Base-by-base conservation (phyloP, 2,329 filamentous ascomycete genomes). In the Fusarium palustre region DNA sequence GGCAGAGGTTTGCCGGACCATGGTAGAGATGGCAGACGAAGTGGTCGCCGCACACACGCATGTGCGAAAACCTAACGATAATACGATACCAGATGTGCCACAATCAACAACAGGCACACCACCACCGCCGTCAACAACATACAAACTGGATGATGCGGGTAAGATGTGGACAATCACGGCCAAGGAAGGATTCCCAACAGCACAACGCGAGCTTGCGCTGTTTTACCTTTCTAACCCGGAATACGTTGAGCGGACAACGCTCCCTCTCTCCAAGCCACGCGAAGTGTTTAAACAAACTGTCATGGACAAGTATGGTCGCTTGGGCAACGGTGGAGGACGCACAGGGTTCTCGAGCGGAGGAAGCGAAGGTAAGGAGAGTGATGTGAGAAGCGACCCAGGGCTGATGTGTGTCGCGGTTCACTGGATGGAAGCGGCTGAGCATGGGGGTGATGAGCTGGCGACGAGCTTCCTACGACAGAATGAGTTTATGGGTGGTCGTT, bases 381-480 rank as follows among this genome's bases (percentile, higher is more conserved):
- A 87, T 62, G 84, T 87, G 36, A 79, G 93, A 70, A 94, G 90
- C 63, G 93, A 97, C 77, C 92, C 93, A 3, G 91, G 91, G 55
- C 89, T 94, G 42, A 96, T 98, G 92, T 97, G 94, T 75, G 88
- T 97, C 59, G 95, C 95, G 12, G 90, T 97, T 80, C 95, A 98
- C 83, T 98, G 95, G 94, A 97, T 98, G 94, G 93, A 95, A 81
- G 85, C 92, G 70, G 94, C 92, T 38, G 92, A 93, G 73, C 87
- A 87, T 56, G 94, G 94, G n/a, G 94, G 94, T 2, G 95, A 98
- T 77, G 88, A 91, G 75, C 83, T 97, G 71, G 95, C 95, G 22
- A 90, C 89, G 76, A 91, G 91, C 77, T 94, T 95, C 80, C 82
- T 97, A 78, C 87, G 90, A 68, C 92, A 97, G 81, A 83, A 85